Evolutionary conservation across 2,329 filamentous ascomycete species (phyloP), one percentile per base, ranked within the genome.

Genomic region (Fusarium subtropicale): DNA sequence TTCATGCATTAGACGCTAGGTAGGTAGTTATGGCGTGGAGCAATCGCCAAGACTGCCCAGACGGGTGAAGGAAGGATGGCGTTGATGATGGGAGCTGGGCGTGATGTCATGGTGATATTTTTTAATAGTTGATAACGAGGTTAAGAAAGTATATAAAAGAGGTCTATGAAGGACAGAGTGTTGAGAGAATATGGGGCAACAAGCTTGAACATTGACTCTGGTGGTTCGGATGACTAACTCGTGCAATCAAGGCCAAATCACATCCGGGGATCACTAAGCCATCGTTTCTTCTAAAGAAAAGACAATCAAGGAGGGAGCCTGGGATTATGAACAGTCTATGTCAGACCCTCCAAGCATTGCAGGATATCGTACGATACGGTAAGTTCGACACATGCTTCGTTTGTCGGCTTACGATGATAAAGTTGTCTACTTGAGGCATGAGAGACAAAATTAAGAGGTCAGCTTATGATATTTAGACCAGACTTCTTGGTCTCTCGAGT

Each of bases 31-130:
- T 48, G 56, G 60, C 60, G 65, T 51, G 51, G 44, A 31, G 36
- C 34, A 46, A 50, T 63, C 55, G 61, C 56, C 60, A 66, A 66
- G 63, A 60, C 39, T 57, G 51, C 28, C 15, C 33, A 48, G 24
- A 59, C 34, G 39, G 38, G 53, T 42, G 45, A 64, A 34, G 31
- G 45, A 58, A 34, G 22, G 18, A 34, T 36, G n/a, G 18, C n/a
- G 24, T 44, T 20, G 16, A 50, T 51, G 54, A 42, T 41, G n/a
- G 42, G 44, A 48, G 26, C 22, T 36, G 18, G 30, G 12, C 39
- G 39, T 64, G 61, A 64, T 64, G 60, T 64, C 53, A 64, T 64
- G 22, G 30, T 33, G 10, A 20, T 47, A 7, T 20, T 36, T 36
- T 38, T 55, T 10, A 13, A 46, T 11, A 12, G n/a, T 46, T 22